Conservation (phyloP, 1,284 basidiomycete species). For the Chiua sp. region DNA sequence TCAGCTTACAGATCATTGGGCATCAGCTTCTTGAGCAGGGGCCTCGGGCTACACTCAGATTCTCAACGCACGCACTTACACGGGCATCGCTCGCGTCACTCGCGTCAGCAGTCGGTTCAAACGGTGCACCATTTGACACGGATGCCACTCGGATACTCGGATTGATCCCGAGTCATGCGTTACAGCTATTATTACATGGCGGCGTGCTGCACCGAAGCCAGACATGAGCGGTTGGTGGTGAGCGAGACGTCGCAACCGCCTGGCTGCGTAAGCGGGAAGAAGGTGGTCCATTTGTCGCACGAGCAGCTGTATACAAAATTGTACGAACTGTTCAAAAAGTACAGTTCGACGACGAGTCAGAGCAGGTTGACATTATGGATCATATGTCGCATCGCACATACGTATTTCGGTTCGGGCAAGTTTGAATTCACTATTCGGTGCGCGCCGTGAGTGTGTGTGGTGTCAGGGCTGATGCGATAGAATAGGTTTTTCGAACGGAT, state of each 20-base stretch:
- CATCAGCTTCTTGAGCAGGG: constrained; percentile 89
- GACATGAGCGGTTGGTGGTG: constrained; percentile 69
- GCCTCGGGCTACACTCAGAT: constrained; percentile 65
- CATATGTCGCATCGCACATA: too few species aligned
- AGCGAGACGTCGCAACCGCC: constrained; percentile 55
- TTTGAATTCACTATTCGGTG: too few species aligned
- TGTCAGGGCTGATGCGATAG: not conserved
- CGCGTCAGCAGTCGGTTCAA: constrained; percentile 24
- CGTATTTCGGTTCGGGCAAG: too few species aligned
- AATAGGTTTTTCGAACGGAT: constrained; percentile 90
- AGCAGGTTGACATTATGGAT: too few species aligned
- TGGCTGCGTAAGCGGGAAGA: constrained; percentile 84
- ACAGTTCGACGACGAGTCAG: too few species aligned
- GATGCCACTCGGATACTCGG: constrained; percentile 53
- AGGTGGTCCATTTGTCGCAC: constrained; percentile 53
- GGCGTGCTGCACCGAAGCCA: constrained; percentile 79
- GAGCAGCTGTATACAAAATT: too few species aligned
- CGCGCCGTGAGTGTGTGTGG: too few species aligned
- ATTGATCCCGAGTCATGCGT: constrained; percentile 69
- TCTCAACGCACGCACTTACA: constrained; percentile 60
- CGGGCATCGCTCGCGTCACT: constrained; percentile 29
- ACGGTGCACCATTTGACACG: constrained; percentile 46
- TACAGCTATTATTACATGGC: constrained; percentile 94
- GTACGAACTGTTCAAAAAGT: too few species aligned
- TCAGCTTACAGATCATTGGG: constrained; percentile 42